A percentile compares a stretch with the other conserved stretches of the same genome.
Conservation (phyloP, 495 filamentous ascomycete genomes). For the Neurospora pannonica region DNA sequence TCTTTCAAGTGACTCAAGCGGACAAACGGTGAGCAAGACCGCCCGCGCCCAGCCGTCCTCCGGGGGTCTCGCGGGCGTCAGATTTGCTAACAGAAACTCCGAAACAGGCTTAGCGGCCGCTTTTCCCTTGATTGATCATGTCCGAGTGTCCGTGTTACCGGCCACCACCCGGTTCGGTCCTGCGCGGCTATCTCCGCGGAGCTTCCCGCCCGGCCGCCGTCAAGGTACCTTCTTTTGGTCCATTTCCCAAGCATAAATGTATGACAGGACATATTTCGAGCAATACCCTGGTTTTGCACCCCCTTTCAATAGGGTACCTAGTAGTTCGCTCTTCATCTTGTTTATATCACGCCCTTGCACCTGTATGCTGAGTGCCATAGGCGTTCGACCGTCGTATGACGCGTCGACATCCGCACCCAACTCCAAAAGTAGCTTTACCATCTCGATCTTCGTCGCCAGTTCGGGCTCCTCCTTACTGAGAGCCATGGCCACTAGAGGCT, state of each 20-base stretch:
- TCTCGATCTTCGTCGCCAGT: no score
- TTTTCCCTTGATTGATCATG: not conserved
- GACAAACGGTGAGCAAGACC: not conserved
- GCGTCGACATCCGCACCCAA: not conserved
- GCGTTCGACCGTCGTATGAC: not conserved
- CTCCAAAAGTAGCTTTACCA: not conserved
- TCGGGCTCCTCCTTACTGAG: fast-evolving
- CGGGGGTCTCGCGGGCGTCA: constrained; percentile 6
- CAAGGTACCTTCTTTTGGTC: no score
- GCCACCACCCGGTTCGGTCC: not conserved
- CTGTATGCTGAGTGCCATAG: not conserved
- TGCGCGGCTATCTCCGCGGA: not conserved
- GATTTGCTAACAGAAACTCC: constrained; percentile 27
- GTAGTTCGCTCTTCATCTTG: not conserved
- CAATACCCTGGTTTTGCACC: no score
- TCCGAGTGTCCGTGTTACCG: not conserved
- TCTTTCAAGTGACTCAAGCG: not conserved
- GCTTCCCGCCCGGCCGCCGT: not conserved
- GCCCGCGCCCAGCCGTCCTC: constrained; percentile 2
- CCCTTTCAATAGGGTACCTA: not conserved
- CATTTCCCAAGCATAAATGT: no score
- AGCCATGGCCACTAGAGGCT: not conserved
- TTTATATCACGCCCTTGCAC: no score
- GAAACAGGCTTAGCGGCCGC: constrained; percentile 9
- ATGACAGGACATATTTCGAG: no score